Evolutionary conservation across 805 yeast species (phyloP), one percentile per base, ranked within the genome.

Genomic region (Cephaloascus fragrans): DNA sequence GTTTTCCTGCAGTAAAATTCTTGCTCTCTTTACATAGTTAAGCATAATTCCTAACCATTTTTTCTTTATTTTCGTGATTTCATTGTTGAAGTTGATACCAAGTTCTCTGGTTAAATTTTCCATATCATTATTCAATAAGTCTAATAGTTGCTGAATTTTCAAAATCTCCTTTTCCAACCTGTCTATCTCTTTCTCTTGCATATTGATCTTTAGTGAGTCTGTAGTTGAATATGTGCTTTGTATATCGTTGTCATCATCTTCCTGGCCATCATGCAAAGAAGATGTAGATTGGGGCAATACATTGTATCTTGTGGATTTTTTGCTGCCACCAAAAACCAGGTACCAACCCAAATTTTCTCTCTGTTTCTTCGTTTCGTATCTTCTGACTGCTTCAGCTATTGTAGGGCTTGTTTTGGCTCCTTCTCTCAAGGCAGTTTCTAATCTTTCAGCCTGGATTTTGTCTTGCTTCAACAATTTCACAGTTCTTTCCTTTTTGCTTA

Each of bases 81-180:
- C 67, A 31, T 54, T 59, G 19, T 48, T 46, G 36, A 69, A 62
- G 37, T 65, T 75, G 17, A 43, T 45, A 38, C 60, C 64, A n/a
- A 74, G 60, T 37, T 66, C 64, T 9, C 61, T 45, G 17, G 75
- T 69, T 20, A 75, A 57, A 39, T 52, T 60, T 19, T 52, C 49
- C 51, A 73, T 64, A 50, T 75, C 80, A 10, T 49, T 51, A 41
- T 63, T 56, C 29, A 69, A 53, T 15, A 68, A 53, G 14, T 59
- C 61, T 19, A 71, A 69, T 38, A 76, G 63, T 38, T 74, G 77
- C 34, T 69, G 64, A 32, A 73, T 57, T 45, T 72, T 73, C 33
- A 47, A 46, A 20, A 69, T 48, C 40, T 69, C 75, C 49, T 57
- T 59, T 38, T 67, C 67, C 12, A 23, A 23, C 12, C 28, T 23